These are phyloP conservation scores for Lecanoromycetidae sp. DNA, from an alignment of 2,329 filamentous ascomycete genomes.

Conservation along the genomic window DNA sequence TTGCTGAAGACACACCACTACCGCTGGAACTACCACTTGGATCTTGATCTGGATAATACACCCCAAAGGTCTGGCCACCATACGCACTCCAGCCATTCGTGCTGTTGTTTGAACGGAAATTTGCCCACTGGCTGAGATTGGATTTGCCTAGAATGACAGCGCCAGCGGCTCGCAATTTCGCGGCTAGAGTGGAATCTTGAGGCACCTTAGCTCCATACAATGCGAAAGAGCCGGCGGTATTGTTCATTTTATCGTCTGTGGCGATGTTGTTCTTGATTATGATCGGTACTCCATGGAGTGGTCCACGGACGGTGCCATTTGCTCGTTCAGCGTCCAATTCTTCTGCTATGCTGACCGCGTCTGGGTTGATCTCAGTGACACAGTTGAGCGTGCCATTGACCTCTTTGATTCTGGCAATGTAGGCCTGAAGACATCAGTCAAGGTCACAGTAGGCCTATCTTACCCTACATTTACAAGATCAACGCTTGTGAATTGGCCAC, in stretches of 20 bases:
- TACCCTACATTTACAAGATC: conserved; percentile 21
- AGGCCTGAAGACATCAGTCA: conserved; percentile 29
- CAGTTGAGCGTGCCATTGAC: conserved; percentile 42
- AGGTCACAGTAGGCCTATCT: background rate
- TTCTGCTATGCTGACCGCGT: conserved; percentile 39
- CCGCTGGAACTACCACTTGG: conserved; percentile 52
- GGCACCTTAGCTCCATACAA: conserved; percentile 47
- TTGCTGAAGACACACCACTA: conserved; percentile 46
- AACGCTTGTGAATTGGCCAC: conserved; percentile 17
- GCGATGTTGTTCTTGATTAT: conserved; percentile 58
- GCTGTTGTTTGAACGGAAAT: conserved; percentile 44
- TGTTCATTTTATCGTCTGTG: conserved; percentile 51
- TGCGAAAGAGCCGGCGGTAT: conserved; percentile 52
- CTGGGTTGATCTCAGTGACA: conserved; percentile 45
- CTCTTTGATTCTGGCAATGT: conserved; percentile 39
- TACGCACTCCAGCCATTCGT: conserved; percentile 51
- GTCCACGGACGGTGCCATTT: conserved; percentile 37
- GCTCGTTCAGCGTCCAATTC: conserved; percentile 38
- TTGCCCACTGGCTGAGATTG: conserved; percentile 54
- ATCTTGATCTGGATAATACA: conserved; percentile 50
- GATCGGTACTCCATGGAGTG: conserved; percentile 49
- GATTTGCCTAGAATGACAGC: conserved; percentile 55
- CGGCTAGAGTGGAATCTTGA: conserved; percentile 46
- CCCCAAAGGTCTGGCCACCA: conserved; percentile 49
- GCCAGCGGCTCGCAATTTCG: conserved; percentile 49